phyloP scores from a whole-genome alignment of 495 filamentous ascomycete genomes.

The Aspergillus biplanus region DNA sequence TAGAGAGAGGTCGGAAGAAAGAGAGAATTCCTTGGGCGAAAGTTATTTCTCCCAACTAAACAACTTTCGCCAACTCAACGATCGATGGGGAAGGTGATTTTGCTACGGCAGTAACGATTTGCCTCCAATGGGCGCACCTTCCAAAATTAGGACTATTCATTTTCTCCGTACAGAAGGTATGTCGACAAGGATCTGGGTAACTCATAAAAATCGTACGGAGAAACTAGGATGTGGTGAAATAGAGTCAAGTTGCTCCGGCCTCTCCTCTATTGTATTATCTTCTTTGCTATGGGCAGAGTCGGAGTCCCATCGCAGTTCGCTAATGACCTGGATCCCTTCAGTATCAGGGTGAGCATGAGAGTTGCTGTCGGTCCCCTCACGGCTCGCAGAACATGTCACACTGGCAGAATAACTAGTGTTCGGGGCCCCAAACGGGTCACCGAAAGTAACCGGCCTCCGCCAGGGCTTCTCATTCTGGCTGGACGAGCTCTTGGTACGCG shows the following conservation, averaged over 20 bases:
- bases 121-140: background rate
- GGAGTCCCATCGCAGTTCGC: constrained; percentile 33
- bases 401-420: constrained; percentile 38
- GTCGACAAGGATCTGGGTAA: too few species aligned
- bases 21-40: too few species aligned
- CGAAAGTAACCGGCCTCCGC: constrained; percentile 13
- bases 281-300: constrained; percentile 10
- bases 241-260: background rate
- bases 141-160: background rate
- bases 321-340: constrained; percentile 38
- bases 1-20: too few species aligned
- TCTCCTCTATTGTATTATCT: background rate
- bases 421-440: constrained; percentile 4
- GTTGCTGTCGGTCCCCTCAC: background rate
- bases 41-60: too few species aligned
- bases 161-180: background rate
- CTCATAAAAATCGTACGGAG: background rate
- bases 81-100: background rate
- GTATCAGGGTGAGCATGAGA: constrained; percentile 2
- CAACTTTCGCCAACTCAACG: background rate
- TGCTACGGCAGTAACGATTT: background rate
- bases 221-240: background rate
- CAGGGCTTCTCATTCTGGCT: constrained; percentile 21
- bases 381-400: constrained; percentile 21
- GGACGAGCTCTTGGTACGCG: constrained; percentile 25